Percentiles rank a stretch among this genome's conserved stretches.
Conservation (phyloP, 768 basidiomycete species). For the Phallus indusiatus region DNA sequence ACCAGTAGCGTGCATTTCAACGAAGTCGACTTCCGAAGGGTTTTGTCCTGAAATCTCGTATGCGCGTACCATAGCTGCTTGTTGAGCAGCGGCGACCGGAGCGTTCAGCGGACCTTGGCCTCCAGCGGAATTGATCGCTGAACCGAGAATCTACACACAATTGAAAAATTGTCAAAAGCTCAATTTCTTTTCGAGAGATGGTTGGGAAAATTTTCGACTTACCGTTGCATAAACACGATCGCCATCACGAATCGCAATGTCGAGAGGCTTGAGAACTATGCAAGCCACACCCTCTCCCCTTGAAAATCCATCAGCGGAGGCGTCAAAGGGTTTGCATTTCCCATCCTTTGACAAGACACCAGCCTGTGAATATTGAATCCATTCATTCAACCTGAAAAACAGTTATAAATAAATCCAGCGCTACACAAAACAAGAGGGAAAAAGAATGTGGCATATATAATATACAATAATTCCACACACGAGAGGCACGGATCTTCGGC, state of each 20-base stretch:
- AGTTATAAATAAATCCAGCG: neutral
- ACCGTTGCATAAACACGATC: conserved; percentile 35
- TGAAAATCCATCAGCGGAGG: conserved; percentile 32
- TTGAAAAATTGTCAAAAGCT: neutral
- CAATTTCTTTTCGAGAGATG: neutral
- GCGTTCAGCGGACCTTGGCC: conserved; percentile 28
- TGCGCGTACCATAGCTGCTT: conserved; percentile 28
- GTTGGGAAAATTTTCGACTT: neutral
- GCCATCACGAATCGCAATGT: conserved; percentile 27
- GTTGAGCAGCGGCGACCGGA: conserved; percentile 29
- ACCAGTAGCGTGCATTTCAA: conserved; percentile 45
- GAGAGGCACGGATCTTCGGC: neutral
- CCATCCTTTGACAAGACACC: conserved; percentile 31
- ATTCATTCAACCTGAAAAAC: conserved; percentile 24
- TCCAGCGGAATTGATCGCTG: conserved; percentile 30
- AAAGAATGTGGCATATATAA: neutral
- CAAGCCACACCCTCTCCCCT: conserved; percentile 30
- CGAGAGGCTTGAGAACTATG: conserved; percentile 32
- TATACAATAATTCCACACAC: too few relatives aligned
- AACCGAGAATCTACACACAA: conserved; percentile 29
- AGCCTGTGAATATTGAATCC: conserved; percentile 28
- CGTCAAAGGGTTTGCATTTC: conserved; percentile 37
- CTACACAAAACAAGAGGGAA: neutral
- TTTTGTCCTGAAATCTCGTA: conserved; percentile 22
- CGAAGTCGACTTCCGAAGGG: conserved; percentile 35